Evolutionary conservation across 176 grass and related monocot genomes (phyloP).

Genomic region (Raddia distichophylla): DNA sequence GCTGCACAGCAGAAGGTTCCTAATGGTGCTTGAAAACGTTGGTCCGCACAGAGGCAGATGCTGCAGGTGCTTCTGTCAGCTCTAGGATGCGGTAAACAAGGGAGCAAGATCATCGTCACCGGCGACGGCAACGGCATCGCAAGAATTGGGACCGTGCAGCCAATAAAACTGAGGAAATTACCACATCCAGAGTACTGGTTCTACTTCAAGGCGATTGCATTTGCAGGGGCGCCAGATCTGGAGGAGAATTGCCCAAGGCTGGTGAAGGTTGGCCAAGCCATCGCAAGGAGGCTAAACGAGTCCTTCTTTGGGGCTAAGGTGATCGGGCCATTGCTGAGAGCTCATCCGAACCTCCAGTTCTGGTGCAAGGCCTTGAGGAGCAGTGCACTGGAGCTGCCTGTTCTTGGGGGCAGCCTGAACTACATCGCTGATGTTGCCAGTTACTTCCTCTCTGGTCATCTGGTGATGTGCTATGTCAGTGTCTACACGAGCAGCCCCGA

Average conservation of each 20-base stretch:
- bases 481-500: too few relatives aligned
- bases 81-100: background rate
- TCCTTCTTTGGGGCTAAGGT: constrained; percentile 22
- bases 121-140: background rate
- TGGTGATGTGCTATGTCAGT: background rate
- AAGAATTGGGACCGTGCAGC: background rate
- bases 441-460: background rate
- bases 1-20: background rate
- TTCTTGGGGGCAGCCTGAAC: too few relatives aligned
- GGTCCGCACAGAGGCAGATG: background rate
- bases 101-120: constrained; percentile 39
- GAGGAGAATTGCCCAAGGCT: constrained; percentile 20
- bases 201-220: constrained; percentile 42
- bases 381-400: too few relatives aligned
- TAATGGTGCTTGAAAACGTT: constrained; percentile 32
- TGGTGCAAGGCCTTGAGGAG: constrained; percentile 5
- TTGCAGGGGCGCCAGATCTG: background rate
- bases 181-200: constrained; percentile 16
- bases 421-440: too few relatives aligned
- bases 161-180: background rate
- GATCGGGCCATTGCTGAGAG: background rate
- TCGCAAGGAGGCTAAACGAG: background rate
- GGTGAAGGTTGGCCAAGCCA: background rate
- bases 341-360: background rate
- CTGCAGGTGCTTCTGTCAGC: constrained; percentile 17